Evolutionary conservation across 495 filamentous ascomycete genomes (phyloP), one percentile per base, ranked within the genome.

Genomic region (Talaromyces liani): DNA sequence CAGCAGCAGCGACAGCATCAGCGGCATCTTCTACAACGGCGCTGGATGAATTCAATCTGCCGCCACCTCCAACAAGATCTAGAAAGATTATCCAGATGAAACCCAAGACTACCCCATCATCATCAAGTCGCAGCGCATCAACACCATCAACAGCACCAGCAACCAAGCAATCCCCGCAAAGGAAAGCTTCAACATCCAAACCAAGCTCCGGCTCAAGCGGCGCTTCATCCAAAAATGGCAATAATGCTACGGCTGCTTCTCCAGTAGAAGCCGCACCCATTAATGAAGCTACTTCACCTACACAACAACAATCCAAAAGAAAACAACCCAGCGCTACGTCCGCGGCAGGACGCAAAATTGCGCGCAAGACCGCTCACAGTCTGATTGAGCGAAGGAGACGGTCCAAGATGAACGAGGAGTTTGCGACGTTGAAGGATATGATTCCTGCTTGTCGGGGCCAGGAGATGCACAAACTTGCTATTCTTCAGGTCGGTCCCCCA

Each of bases 81-180:
- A 86, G 95, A 66, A 97, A 92, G 78, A 98, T 98, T 70, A 98
- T 98, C 58, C 94, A 98, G 75, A 97, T 98, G 94, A 95, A 96
- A 72, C 80, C 75, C 10, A 82, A 80, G 65, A 55, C 74, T 0
- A 70, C 75, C 24, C 56, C 78, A 33, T 59, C 67, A 27, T 27
- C 27, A 6, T 59, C 67, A 9, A 68, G 67, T 60, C 61, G 72
- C 25, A 36, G 58, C 10, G 39, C 69, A 7, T 22, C 72, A 9
- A 33, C 68, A 7, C 27, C 57, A 14, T 7, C 64, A 8, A 67
- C 59, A 55, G 34, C 16, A 66, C 64, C 20, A 78, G 74, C n/a
- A 67, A 67, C 24, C 58, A 64, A 45, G 56, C 36, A 60, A 27
- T 70, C 31, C 12, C 62, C 71, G 0, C 31, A 70, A 7, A 72